Evolutionary conservation across 2,329 filamentous ascomycete genomes (phyloP), one percentile per base, ranked within the genome.

Genomic region (Rutstroemia sp.): DNA sequence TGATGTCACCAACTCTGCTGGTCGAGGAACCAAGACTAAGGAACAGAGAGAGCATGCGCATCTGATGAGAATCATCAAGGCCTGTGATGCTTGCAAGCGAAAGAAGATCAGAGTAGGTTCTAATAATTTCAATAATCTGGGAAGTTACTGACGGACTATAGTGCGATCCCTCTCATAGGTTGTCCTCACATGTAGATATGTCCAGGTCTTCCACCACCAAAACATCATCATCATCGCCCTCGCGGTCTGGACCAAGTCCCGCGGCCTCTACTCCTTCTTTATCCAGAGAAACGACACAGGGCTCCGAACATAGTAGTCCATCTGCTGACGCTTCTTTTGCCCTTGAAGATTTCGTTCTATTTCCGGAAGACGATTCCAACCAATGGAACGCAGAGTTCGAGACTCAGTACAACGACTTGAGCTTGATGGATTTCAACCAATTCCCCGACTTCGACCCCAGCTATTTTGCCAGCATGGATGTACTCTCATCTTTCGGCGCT

Each of bases 11-110:
- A 80, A 83, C 68, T 76, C 78, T 55, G 80, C 80, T 14, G 82
- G 80, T 16, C 76, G 82, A 41, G 81, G 82, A 37, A 81, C 78
- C 68, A 86, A 85, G 73, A 83, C 83, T 52, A 83, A 83, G 74
- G 82, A 85, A 73, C 82, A 86, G 73, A 77, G 83, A 37, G 82
- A 85, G 53, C 83, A 85, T 65, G 83, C 83, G 5, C 82, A 84
- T 62, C 71, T 85, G 48, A 86, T 86, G 80, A 75, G 83, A 58
- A 82, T 83, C 66, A 81, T 85, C 68, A 84, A 84, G 72, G 83
- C 83, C n/a, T 86, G 83, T 67, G 79, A 83, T 45, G 73, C 74
- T 58, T 86, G 83, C 73, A 73, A 76, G 58, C 75, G 73, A 67
- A 86, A 84, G 76, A 86, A 86, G 77, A 75, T 80, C 42, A 77